A percentile compares a stretch with the other conserved stretches of the same genome.
phyloP scores from a whole-genome alignment of 2,329 filamentous ascomycete genomes.

The Elsinoe ampelina region DNA sequence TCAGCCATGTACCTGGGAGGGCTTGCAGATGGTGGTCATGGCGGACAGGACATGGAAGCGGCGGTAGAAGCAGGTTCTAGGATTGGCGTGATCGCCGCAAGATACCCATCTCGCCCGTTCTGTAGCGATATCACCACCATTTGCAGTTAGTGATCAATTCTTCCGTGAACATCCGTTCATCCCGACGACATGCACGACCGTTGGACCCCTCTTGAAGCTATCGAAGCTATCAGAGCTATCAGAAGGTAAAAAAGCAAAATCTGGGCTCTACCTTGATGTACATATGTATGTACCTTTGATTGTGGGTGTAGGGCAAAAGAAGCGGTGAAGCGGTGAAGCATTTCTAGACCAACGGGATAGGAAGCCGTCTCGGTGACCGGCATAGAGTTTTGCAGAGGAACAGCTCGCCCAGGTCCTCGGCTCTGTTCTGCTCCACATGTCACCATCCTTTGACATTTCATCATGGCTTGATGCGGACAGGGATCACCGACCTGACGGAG shows the following conservation, averaged over 20 bases:
- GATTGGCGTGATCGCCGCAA: neutral
- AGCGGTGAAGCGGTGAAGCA: slow-evolving; percentile 3
- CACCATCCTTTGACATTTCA: neutral
- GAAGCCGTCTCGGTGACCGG: slow-evolving; percentile 7
- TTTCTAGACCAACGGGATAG: neutral
- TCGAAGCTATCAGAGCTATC: neutral
- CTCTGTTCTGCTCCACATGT: slow-evolving; percentile 1
- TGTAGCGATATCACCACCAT: neutral
- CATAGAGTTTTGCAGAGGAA: neutral
- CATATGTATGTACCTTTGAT: neutral
- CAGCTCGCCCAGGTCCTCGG: slow-evolving; percentile 7
- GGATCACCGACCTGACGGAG: neutral
- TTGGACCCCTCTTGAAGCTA: neutral
- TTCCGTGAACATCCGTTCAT: neutral
- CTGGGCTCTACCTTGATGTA: neutral
- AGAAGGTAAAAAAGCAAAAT: neutral
- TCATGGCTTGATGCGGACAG: neutral
- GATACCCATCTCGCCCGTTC: neutral
- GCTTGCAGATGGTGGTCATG: neutral
- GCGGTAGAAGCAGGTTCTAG: neutral
- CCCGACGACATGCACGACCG: neutral
- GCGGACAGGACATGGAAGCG: neutral
- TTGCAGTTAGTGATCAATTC: neutral
- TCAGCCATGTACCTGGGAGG: neutral
- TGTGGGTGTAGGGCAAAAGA: slow-evolving; percentile 2